These are phyloP conservation scores for Jacaranda mimosifolia DNA, from an alignment of 257 asterid species.

Conservation along the genomic window DNA sequence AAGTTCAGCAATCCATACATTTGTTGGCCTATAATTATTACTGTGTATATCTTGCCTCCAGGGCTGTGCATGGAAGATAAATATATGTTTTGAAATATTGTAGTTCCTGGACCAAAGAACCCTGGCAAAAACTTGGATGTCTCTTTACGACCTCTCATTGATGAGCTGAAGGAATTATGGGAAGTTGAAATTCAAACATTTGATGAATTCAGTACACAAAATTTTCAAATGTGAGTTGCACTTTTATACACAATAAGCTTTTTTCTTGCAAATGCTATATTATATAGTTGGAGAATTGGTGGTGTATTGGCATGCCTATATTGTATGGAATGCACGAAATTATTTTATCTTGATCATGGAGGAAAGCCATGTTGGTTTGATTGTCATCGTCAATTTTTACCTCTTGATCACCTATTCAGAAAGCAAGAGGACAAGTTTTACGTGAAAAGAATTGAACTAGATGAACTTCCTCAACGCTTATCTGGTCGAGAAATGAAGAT, in stretches of 20 bases:
- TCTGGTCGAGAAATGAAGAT: neutral
- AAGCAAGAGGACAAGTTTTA: neutral
- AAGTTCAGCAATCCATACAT: neutral
- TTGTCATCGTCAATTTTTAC: slow-evolving; percentile 1
- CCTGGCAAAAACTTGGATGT: neutral
- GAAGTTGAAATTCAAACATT: neutral
- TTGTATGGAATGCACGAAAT: neutral
- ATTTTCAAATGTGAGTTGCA: neutral
- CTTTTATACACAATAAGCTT: neutral
- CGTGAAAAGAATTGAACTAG: neutral
- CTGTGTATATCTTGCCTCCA: neutral
- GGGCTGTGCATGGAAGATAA: neutral
- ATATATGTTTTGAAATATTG: neutral
- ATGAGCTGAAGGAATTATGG: neutral
- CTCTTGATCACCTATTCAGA: neutral
- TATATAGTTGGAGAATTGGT: neutral
- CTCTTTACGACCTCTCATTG: neutral
- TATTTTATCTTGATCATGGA: neutral
- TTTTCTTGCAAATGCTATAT: neutral
- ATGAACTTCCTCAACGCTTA: neutral
- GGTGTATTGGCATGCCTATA: neutral
- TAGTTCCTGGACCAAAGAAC: neutral
- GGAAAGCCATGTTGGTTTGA: neutral
- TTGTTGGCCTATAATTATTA: slow-evolving; percentile 7
- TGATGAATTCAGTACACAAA: neutral